Conservation (phyloP, 2,329 filamentous ascomycete genomes). For the Graphiopsis chlorocephala region DNA sequence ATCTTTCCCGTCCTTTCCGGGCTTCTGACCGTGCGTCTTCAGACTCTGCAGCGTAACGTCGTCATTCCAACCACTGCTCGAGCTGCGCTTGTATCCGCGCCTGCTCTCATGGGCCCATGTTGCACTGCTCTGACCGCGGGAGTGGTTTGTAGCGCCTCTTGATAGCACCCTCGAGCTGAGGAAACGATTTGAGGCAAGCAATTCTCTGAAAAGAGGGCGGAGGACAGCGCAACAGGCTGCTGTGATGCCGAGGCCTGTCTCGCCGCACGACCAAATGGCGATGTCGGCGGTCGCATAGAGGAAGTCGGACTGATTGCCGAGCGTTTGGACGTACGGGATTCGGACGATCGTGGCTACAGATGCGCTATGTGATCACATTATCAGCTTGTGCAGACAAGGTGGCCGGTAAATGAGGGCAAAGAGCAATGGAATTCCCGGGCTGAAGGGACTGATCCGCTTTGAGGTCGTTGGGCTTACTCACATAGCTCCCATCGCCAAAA, state of each 20-base stretch:
- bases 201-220: constrained; percentile 18
- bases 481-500: constrained; percentile 34
- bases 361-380: constrained; percentile 5
- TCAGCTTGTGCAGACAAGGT: background rate
- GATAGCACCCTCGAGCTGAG: background rate
- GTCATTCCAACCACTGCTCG: background rate
- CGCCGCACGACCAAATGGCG: constrained; percentile 21
- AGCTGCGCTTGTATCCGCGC: constrained; percentile 6
- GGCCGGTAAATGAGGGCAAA: background rate
- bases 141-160: background rate
- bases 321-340: constrained; percentile 20
- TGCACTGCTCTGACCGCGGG: background rate
- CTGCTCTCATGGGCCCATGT: background rate
- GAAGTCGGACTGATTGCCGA: constrained; percentile 17
- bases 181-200: constrained; percentile 7
- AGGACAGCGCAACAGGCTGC: constrained; percentile 19
- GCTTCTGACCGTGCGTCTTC: constrained; percentile 10
- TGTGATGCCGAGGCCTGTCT: constrained; percentile 20
- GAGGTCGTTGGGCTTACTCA: constrained; percentile 9
- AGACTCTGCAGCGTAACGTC: constrained; percentile 9
- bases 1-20: constrained; percentile 8
- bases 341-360: constrained; percentile 20
- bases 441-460: background rate
- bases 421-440: background rate
- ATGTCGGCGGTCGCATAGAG: constrained; percentile 20